Evolutionary conservation across 2,329 filamentous ascomycete genomes (phyloP).

Genomic region (Pyrenophora seminiperda): DNA sequence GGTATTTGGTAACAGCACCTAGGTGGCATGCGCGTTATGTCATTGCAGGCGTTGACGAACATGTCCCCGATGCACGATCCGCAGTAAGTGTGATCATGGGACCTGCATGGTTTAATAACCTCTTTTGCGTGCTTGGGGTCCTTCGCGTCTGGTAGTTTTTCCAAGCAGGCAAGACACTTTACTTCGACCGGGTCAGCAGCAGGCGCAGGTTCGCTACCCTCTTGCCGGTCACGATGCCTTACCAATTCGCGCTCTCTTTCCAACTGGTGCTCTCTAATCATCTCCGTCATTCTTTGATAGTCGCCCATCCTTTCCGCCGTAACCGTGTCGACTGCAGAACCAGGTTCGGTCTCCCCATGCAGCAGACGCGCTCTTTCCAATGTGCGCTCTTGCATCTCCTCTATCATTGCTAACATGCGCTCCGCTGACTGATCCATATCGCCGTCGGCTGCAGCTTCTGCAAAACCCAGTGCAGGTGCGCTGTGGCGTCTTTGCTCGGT

Average conservation of each 20-base stretch:
- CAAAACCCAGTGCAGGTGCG: constrained; percentile 8
- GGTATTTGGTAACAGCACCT: constrained; percentile 54
- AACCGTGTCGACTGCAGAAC: too few species aligned
- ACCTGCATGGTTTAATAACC: constrained; percentile 38
- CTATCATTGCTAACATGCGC: too few species aligned
- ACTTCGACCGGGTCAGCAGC: constrained; percentile 1
- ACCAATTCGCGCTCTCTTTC: too few species aligned
- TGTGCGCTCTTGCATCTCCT: too few species aligned
- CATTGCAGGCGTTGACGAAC: constrained; percentile 50
- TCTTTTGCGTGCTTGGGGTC: constrained; percentile 11
- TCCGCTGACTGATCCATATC: not conserved
- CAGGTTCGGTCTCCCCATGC: too few species aligned
- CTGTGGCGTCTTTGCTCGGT: constrained; percentile 20
- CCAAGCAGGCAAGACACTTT: constrained; percentile 34
- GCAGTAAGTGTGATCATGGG: constrained; percentile 43
- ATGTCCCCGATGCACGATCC: constrained; percentile 47
- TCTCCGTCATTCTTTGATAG: too few species aligned
- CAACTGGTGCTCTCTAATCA: too few species aligned
- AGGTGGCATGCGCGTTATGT: constrained; percentile 53
- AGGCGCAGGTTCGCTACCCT: constrained; percentile 1
- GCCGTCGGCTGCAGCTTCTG: not conserved
- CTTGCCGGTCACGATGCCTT: too few species aligned
- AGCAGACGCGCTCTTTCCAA: too few species aligned
- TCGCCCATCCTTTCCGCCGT: too few species aligned
- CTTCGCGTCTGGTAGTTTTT: constrained; percentile 12